These are phyloP conservation scores for Saccharomycopsis sp. DNA, from an alignment of 805 yeast species.

Conservation along the genomic window DNA sequence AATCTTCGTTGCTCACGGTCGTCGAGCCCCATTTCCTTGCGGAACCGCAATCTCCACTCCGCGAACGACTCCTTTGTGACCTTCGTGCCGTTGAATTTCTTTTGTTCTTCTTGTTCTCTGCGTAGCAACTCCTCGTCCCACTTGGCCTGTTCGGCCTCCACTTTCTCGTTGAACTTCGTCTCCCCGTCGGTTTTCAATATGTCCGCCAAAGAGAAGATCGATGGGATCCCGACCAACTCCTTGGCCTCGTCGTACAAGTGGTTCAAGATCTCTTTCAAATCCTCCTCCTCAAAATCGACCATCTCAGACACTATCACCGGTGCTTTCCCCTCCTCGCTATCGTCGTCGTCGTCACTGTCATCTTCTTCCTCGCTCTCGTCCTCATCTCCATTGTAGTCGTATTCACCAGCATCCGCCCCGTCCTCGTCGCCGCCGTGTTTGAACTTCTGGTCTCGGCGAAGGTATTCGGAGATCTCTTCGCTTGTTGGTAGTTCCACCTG, in stretches of 20 bases:
- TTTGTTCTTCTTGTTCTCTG: constrained; percentile 77
- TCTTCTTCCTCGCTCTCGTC: constrained; percentile 39
- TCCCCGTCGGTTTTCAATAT: constrained; percentile 80
- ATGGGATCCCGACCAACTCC: constrained; percentile 85
- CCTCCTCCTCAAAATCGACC: constrained; percentile 47
- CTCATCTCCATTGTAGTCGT: constrained; percentile 29
- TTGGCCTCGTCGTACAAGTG: constrained; percentile 55
- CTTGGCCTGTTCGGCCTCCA: constrained; percentile 44
- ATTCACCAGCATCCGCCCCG: constrained; percentile 28
- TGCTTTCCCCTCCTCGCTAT: constrained; percentile 30
- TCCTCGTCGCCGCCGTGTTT: constrained; percentile 21
- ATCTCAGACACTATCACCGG: constrained; percentile 50
- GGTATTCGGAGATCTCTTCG: constrained; percentile 9
- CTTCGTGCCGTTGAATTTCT: constrained; percentile 84
- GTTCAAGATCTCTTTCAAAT: constrained; percentile 34
- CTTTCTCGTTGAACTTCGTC: constrained; percentile 49
- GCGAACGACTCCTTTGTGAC: constrained; percentile 73
- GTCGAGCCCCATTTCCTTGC: constrained; percentile 67
- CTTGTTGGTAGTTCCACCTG: constrained; percentile 28
- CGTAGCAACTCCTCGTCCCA: constrained; percentile 53
- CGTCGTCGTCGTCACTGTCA: constrained; percentile 39
- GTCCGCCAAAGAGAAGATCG: constrained; percentile 73
- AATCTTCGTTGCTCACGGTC: constrained; percentile 47
- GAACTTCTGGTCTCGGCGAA: constrained; percentile 27
- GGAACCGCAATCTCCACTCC: constrained; percentile 66